phyloP scores from a whole-genome alignment of 1,284 basidiomycete genomes.

The Microbotryum lychnidis-dioicae region DNA sequence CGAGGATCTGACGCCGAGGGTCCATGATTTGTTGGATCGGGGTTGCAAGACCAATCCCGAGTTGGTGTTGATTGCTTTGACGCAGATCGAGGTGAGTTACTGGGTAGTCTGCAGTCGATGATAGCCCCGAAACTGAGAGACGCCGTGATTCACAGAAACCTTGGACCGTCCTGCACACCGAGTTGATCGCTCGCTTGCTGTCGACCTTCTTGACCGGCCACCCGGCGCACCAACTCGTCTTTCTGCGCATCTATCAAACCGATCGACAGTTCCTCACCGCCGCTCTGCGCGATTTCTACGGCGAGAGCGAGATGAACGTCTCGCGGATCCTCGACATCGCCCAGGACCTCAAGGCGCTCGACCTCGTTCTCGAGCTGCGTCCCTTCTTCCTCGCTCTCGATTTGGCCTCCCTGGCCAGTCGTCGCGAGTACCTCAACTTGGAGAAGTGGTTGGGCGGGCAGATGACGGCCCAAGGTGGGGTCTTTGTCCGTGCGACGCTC shows the following conservation, averaged over 20 bases:
- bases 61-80: constrained; percentile 82
- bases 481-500: constrained; percentile 79
- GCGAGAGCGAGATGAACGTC: constrained; percentile 85
- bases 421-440: constrained; percentile 85
- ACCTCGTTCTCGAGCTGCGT: constrained; percentile 76
- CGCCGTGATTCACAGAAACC: constrained; percentile 53
- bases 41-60: constrained; percentile 89
- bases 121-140: not conserved
- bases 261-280: constrained; percentile 75
- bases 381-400: constrained; percentile 76
- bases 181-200: constrained; percentile 77
- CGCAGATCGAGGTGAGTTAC: constrained; percentile 72
- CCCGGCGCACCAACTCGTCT: constrained; percentile 89
- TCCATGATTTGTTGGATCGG: constrained; percentile 80
- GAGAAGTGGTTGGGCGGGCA: constrained; percentile 94
- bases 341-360: constrained; percentile 87
- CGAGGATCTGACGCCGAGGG: constrained; percentile 39
- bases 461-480: constrained; percentile 66
- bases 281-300: constrained; percentile 83
- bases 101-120: not conserved
- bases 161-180: constrained; percentile 77
- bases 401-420: constrained; percentile 83
- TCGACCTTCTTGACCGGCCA: constrained; percentile 86
- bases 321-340: constrained; percentile 91
- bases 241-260: constrained; percentile 90